Conservation (phyloP, 202 grass and related monocot species). For the Elaeis oleifera region DNA sequence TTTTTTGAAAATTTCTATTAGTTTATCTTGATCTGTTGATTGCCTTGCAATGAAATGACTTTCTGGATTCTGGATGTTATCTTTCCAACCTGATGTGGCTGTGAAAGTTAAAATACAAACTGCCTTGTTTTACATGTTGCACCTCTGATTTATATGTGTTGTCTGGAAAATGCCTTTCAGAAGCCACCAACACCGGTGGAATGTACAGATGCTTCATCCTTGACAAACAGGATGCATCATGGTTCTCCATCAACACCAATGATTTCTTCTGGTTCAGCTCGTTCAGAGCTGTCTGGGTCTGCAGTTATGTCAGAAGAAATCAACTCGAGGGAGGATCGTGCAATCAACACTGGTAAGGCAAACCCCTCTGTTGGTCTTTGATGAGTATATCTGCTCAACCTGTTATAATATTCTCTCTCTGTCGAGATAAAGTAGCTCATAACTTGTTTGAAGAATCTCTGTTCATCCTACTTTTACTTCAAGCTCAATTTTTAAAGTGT, state of each 20-base stretch:
- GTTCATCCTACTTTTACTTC: too few relatives aligned
- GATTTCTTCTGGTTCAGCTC: conserved; percentile 44
- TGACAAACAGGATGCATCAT: conserved; percentile 34
- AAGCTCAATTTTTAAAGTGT: too few relatives aligned
- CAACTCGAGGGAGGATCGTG: conserved; percentile 39
- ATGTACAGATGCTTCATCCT: conserved; percentile 27
- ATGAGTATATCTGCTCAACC: neutral
- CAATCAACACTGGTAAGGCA: conserved; percentile 20
- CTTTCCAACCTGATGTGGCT: neutral
- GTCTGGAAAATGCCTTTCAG: conserved; percentile 55
- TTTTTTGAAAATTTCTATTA: conserved; percentile 1
- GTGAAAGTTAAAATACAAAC: neutral
- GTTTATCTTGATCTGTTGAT: neutral
- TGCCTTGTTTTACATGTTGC: conserved; percentile 3
- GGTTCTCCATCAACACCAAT: conserved; percentile 41
- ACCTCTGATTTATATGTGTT: conserved; percentile 18
- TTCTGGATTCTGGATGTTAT: neutral
- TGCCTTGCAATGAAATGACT: neutral
- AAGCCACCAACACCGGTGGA: conserved; percentile 23
- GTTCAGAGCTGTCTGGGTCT: conserved; percentile 48
- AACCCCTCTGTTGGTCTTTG: neutral
- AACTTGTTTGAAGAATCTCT: too few relatives aligned
- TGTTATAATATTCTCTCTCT: neutral
- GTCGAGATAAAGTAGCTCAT: too few relatives aligned
- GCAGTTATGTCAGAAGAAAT: conserved; percentile 52